Evolutionary conservation across 169 alveolate species (phyloP).

Genomic region (Eimeria acervulina): DNA sequence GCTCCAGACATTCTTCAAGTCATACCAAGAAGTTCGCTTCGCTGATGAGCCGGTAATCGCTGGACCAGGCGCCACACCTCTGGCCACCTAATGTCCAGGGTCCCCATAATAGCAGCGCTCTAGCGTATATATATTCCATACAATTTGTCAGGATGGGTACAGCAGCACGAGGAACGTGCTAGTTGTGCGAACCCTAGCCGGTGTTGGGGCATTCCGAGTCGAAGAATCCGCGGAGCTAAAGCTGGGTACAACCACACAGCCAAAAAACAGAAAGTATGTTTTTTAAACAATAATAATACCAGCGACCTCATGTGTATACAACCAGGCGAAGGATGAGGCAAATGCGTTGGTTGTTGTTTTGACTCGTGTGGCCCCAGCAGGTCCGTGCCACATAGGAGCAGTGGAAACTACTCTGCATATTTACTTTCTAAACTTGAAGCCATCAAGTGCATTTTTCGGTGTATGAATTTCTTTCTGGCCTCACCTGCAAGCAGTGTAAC

Average conservation of each 20-base stretch:
- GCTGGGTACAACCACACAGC: neutral
- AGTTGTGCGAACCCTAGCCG: neutral
- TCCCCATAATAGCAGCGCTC: neutral
- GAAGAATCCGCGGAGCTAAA: neutral
- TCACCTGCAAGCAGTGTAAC: neutral
- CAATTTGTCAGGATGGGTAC: neutral
- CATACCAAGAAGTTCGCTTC: conserved; percentile 49
- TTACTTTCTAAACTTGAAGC: neutral
- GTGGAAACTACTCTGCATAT: neutral
- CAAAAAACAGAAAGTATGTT: neutral
- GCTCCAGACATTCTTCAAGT: neutral
- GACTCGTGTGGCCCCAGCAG: conserved; percentile 8
- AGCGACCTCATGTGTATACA: neutral
- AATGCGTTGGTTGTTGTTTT: neutral
- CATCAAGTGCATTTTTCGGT: neutral
- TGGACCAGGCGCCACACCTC: conserved; percentile 60
- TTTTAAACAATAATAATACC: neutral
- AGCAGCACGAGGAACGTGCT: neutral
- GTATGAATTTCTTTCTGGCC: neutral
- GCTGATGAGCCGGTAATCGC: conserved; percentile 33
- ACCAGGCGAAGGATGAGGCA: neutral
- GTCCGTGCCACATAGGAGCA: neutral
- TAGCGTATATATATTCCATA: neutral
- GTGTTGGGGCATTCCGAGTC: neutral
- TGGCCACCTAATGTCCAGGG: conserved; percentile 21